phyloP scores from a whole-genome alignment of 305 asterid genomes.

The Fraxinus ornus region DNA sequence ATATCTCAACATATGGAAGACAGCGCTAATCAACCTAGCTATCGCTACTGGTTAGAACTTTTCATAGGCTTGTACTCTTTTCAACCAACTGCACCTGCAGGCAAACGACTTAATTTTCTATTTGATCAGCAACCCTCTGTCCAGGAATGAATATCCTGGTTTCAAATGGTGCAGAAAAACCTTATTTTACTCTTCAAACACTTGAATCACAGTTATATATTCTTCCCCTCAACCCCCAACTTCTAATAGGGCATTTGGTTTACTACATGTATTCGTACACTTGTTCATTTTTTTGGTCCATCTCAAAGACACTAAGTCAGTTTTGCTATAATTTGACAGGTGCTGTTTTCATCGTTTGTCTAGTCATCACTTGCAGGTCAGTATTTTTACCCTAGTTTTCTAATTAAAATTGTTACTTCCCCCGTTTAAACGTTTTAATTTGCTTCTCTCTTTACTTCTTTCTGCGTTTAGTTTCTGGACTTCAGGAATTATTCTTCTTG shows the following conservation, averaged over 20 bases:
- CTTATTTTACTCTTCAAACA: not conserved
- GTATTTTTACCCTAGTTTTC: slow-evolving; percentile 19
- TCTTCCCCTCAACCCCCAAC: not conserved
- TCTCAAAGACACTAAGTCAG: slow-evolving; percentile 17
- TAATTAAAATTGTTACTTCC: slow-evolving; percentile 7
- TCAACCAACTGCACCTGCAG: not conserved
- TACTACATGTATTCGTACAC: not conserved
- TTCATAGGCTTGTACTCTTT: not conserved
- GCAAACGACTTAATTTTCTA: not conserved
- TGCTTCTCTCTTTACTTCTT: not conserved
- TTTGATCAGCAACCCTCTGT: not conserved
- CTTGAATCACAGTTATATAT: not conserved
- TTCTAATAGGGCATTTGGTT: not conserved
- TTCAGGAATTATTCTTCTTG: slow-evolving; percentile 84
- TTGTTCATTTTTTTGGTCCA: not conserved
- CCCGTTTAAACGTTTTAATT: not conserved
- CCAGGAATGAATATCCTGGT: not conserved
- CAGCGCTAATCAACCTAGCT: slow-evolving; percentile 83
- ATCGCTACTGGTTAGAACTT: slow-evolving; percentile 79
- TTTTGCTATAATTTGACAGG: slow-evolving; percentile 44
- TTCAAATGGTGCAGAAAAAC: not conserved
- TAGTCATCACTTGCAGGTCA: slow-evolving; percentile 87
- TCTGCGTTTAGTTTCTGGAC: slow-evolving; percentile 73
- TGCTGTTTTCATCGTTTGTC: slow-evolving; percentile 87
- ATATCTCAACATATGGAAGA: slow-evolving; percentile 89